Conservation (phyloP, 129 eudicot genomes). For the Pittosporum tobira region DNA sequence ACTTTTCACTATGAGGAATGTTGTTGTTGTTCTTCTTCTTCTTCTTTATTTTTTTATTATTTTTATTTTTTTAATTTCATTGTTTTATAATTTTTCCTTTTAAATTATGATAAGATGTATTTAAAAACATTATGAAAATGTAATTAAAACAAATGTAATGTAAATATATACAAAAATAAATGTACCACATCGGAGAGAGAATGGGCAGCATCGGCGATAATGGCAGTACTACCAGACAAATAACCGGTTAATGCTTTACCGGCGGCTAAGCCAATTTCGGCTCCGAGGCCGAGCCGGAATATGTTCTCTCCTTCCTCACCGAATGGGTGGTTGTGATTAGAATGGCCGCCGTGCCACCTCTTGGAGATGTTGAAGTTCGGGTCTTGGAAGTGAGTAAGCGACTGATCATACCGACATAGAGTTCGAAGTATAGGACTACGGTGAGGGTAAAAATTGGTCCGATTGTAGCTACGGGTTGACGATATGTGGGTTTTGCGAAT, state of each 20-base stretch:
- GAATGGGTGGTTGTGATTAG: constrained; percentile 45
- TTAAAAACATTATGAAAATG: too few species aligned
- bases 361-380: constrained; percentile 37
- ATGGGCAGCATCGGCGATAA: constrained; percentile 97
- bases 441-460: not conserved
- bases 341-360: constrained; percentile 72
- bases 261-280: constrained; percentile 71
- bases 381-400: constrained; percentile 18
- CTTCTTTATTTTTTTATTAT: too few species aligned
- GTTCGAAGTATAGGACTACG: constrained; percentile 8
- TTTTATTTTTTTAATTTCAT: too few species aligned
- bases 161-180: not conserved
- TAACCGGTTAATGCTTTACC: constrained; percentile 82
- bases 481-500: constrained; percentile 20
- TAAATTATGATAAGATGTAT: too few species aligned
- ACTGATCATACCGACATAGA: constrained; percentile 24
- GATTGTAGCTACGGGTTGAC: not conserved
- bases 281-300: constrained; percentile 72
- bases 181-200: constrained; percentile 93
- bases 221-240: constrained; percentile 90
- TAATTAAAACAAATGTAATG: not conserved
- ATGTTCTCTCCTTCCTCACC: constrained; percentile 68
- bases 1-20: too few species aligned
- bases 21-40: too few species aligned
- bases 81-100: too few species aligned